phyloP scores from a whole-genome alignment of 1,139 yeast species.

The Kodamaea anthophila region DNA sequence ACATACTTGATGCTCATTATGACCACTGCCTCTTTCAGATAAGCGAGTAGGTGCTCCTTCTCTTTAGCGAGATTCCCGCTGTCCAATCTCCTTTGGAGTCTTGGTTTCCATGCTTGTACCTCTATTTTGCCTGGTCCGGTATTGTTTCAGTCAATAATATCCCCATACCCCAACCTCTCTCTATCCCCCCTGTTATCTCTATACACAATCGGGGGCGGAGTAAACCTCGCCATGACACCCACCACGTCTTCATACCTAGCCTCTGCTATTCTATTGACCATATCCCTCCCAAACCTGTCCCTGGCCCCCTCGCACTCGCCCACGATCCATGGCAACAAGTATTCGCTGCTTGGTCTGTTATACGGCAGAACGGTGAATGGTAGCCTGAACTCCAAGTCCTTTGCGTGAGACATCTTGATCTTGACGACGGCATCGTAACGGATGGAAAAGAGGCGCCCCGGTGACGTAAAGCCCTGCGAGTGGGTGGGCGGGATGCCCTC shows the following conservation, averaged over 20 bases:
- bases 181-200: conserved; percentile 28
- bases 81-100: no score
- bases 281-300: conserved; percentile 28
- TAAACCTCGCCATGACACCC: conserved; percentile 15
- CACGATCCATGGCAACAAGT: conserved; percentile 45
- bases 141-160: no score
- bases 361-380: conserved; percentile 53
- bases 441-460: conserved; percentile 48
- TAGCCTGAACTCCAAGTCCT: conserved; percentile 42
- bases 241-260: conserved; percentile 22
- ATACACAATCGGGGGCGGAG: conserved; percentile 27
- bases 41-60: no score
- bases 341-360: conserved; percentile 40
- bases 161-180: conserved; percentile 37
- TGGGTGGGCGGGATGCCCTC: conserved; percentile 43
- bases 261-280: conserved; percentile 19
- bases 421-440: conserved; percentile 47
- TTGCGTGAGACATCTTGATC: conserved; percentile 44
- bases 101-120: no score
- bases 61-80: no score
- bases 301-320: conserved; percentile 46
- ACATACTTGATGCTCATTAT: no score
- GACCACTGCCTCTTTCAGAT: no score
- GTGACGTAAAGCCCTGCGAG: conserved; percentile 41
- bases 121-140: no score